These are phyloP conservation scores for Helicostylum pulchrum DNA, from an alignment of 192 early-diverging fungal species.

Conservation along the genomic window DNA sequence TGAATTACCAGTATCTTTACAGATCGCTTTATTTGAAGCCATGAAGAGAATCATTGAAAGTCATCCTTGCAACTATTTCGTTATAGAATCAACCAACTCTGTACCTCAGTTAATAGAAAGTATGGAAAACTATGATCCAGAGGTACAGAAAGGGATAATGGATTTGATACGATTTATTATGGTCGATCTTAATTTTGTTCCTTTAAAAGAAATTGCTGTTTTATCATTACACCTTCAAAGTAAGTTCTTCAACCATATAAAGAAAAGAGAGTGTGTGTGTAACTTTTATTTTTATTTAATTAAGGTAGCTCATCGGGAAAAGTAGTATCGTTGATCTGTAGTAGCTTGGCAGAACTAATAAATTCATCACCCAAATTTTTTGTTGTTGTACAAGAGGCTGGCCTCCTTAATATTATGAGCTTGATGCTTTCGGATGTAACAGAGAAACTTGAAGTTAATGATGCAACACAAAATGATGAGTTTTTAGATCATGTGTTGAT, in stretches of 20 bases:
- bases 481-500: slow-evolving; percentile 50
- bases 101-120: slow-evolving; percentile 53
- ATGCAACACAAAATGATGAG: slow-evolving; percentile 38
- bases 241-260: slow-evolving; percentile 1
- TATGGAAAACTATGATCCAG: slow-evolving; percentile 43
- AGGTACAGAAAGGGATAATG: slow-evolving; percentile 47
- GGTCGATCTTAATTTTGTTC: slow-evolving; percentile 59
- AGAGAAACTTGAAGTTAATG: slow-evolving; percentile 36
- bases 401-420: slow-evolving; percentile 57
- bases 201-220: slow-evolving; percentile 56
- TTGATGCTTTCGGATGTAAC: slow-evolving; percentile 52
- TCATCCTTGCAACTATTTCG: slow-evolving; percentile 59
- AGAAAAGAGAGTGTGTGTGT: background rate
- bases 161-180: slow-evolving; percentile 53
- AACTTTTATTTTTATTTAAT: background rate
- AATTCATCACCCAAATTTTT: slow-evolving; percentile 47
- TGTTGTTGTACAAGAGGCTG: slow-evolving; percentile 57
- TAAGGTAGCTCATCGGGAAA: slow-evolving; percentile 47
- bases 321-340: slow-evolving; percentile 45
- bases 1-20: slow-evolving; percentile 27
- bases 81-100: slow-evolving; percentile 44
- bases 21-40: slow-evolving; percentile 31
- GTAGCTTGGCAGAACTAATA: slow-evolving; percentile 42
- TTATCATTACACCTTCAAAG: slow-evolving; percentile 53
- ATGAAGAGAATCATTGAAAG: slow-evolving; percentile 41